These are phyloP conservation scores for Aegilops speltoides DNA, from an alignment of 176 grass and related monocot genomes.

Conservation along the genomic window DNA sequence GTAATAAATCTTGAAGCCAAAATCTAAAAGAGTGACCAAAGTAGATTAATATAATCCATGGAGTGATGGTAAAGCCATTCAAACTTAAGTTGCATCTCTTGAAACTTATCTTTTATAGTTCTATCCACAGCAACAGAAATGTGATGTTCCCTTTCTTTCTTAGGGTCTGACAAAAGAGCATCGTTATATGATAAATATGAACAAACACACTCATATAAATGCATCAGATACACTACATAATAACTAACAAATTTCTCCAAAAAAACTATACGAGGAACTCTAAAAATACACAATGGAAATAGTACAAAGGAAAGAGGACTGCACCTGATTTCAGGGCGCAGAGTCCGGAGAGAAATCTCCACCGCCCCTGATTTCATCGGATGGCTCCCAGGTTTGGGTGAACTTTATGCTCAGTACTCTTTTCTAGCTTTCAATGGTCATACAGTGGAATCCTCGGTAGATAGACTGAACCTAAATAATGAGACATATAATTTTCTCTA, in stretches of 20 bases:
- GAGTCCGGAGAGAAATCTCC: too few relatives aligned
- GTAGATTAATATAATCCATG: too few relatives aligned
- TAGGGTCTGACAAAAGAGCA: conserved; percentile 61
- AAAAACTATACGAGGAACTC: background rate
- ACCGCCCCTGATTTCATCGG: too few relatives aligned
- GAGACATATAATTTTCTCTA: too few relatives aligned
- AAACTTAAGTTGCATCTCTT: conserved; percentile 54
- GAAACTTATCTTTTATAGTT: conserved; percentile 58
- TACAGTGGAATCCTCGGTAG: too few relatives aligned
- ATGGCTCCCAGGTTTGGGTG: too few relatives aligned
- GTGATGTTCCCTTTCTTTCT: conserved; percentile 53
- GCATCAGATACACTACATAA: background rate
- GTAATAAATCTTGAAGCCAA: too few relatives aligned
- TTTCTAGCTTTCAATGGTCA: too few relatives aligned
- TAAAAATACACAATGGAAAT: background rate
- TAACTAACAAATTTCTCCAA: background rate
- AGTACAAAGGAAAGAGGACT: background rate
- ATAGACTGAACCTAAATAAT: too few relatives aligned
- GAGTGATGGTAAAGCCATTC: too few relatives aligned
- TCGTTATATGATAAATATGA: conserved; percentile 66
- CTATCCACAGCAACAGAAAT: conserved; percentile 65
- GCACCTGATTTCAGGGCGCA: conserved; percentile 49
- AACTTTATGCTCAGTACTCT: too few relatives aligned
- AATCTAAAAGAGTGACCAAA: too few relatives aligned
- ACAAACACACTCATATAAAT: background rate